Percentiles rank a stretch among this genome's conserved stretches.
Evolutionary conservation across 495 filamentous ascomycete species (phyloP).

Genomic region (Aspergillus ostianus): DNA sequence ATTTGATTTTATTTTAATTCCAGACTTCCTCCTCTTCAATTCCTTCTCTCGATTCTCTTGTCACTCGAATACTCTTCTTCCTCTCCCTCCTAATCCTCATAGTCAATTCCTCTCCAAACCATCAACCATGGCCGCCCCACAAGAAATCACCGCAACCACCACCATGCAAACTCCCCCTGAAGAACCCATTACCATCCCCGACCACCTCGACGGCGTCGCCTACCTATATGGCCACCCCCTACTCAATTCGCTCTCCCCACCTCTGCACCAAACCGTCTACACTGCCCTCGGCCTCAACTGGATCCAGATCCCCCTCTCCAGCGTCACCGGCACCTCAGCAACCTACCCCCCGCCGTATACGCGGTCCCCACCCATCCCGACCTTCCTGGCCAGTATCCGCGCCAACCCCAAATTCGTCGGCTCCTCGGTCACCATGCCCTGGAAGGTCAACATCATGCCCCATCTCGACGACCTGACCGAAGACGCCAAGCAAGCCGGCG

Average conservation of each 20-base stretch:
- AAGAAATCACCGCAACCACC: slow-evolving; percentile 13
- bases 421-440: slow-evolving; percentile 71
- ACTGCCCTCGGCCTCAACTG: slow-evolving; percentile 55
- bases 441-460: slow-evolving; percentile 68
- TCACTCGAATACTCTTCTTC: too few relatives aligned
- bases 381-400: slow-evolving; percentile 49
- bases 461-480: slow-evolving; percentile 67
- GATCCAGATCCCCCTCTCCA: slow-evolving; percentile 54
- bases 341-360: slow-evolving; percentile 42
- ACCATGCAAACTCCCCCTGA: slow-evolving; percentile 24
- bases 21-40: neutral
- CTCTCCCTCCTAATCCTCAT: slow-evolving; percentile 3
- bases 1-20: slow-evolving; percentile 4
- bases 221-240: slow-evolving; percentile 55
- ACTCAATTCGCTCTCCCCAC: slow-evolving; percentile 67
- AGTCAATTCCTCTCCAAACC: neutral
- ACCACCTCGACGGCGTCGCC: slow-evolving; percentile 38
- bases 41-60: slow-evolving; percentile 10
- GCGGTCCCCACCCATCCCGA: slow-evolving; percentile 41
- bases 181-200: slow-evolving; percentile 39
- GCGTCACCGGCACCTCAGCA: slow-evolving; percentile 32
- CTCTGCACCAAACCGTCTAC: slow-evolving; percentile 67
- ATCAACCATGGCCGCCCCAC: slow-evolving; percentile 23
- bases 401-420: slow-evolving; percentile 56
- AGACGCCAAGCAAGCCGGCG: slow-evolving; percentile 65